Percentiles rank a stretch among this genome's conserved stretches.
Conservation (phyloP, 2,329 filamentous ascomycete genomes). For the Fusarium begoniae region DNA sequence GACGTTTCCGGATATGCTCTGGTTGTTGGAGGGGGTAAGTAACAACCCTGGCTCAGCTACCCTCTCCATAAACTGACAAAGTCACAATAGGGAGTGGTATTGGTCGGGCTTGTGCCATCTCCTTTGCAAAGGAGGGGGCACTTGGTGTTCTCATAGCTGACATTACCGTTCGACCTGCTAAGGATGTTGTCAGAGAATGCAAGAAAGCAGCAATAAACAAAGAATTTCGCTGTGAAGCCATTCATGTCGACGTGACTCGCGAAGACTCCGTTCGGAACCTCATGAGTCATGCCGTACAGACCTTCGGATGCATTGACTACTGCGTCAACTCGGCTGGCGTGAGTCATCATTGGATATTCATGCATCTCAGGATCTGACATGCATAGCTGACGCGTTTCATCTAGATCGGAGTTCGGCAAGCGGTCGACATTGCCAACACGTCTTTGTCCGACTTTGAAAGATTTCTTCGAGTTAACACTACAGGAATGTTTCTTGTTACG, state of each 20-base stretch:
- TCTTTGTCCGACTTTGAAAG: not conserved
- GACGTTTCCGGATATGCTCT: not conserved
- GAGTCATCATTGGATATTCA: not conserved
- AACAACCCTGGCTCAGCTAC: not conserved
- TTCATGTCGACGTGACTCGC: not conserved
- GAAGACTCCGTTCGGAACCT: not conserved
- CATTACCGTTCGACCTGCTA: not conserved
- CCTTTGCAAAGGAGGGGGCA: not conserved
- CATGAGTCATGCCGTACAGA: not conserved
- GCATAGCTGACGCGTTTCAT: not conserved
- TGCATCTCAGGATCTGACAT: not conserved
- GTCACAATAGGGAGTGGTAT: not conserved
- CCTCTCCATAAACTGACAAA: not conserved
- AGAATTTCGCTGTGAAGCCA: not conserved
- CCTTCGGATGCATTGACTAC: not conserved
- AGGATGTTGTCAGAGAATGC: not conserved
- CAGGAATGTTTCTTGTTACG: not conserved
- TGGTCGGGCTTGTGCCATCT: not conserved
- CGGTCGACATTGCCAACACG: not conserved
- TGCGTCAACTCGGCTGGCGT: not conserved
- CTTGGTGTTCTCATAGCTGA: not conserved
- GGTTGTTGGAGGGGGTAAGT: not conserved
- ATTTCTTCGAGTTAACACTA: not conserved
- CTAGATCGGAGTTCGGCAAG: not conserved
- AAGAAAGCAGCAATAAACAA: not conserved